These are phyloP conservation scores for Stromatinia cepivora DNA, from an alignment of 2,329 filamentous ascomycete genomes.

Conservation along the genomic window DNA sequence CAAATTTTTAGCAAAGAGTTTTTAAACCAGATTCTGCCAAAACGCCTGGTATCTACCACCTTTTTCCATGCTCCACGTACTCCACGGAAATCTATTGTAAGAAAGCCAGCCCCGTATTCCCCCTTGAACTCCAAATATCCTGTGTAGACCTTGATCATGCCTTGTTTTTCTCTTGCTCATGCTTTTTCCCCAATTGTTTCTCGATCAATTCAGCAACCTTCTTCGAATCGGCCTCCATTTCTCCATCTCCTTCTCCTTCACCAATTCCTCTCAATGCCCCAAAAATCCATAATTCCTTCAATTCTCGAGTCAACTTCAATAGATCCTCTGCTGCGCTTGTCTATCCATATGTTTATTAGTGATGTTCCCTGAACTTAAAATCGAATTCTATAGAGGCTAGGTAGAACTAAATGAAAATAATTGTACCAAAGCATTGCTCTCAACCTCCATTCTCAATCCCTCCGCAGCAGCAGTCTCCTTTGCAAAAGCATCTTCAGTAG, in stretches of 20 bases:
- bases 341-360: slow-evolving; percentile 27
- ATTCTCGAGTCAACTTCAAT: slow-evolving; percentile 48
- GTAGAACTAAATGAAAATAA: neutral
- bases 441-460: slow-evolving; percentile 40
- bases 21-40: neutral
- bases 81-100: neutral
- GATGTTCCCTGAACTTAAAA: neutral
- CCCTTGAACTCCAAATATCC: slow-evolving; percentile 1
- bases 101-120: neutral
- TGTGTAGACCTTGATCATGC: neutral
- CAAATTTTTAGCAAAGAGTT: neutral
- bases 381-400: neutral
- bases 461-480: slow-evolving; percentile 39
- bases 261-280: slow-evolving; percentile 49
- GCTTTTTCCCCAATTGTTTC: slow-evolving; percentile 27
- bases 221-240: slow-evolving; percentile 45
- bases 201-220: slow-evolving; percentile 37
- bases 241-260: slow-evolving; percentile 45
- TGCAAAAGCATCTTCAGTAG: slow-evolving; percentile 37
- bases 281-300: slow-evolving; percentile 53
- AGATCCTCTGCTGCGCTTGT: slow-evolving; percentile 45
- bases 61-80: neutral
- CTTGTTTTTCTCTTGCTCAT: slow-evolving; percentile 14
- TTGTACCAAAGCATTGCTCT: slow-evolving; percentile 39
- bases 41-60: slow-evolving; percentile 25